Evolutionary conservation across 106 monocot genomes (phyloP), one percentile per base, ranked within the genome.

Genomic region (Xerophyta viscosa): DNA sequence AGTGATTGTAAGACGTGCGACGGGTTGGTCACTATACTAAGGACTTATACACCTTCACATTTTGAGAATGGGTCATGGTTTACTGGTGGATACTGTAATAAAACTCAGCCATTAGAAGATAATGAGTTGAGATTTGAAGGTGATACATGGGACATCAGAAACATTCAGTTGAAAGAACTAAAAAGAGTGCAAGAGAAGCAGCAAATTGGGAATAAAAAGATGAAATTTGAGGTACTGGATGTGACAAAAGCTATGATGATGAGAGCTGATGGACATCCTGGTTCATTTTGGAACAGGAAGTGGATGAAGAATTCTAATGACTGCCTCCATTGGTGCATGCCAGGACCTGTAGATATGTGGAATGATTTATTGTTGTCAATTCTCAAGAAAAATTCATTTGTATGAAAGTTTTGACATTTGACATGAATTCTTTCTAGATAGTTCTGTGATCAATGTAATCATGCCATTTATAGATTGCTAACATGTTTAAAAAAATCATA

Each of bases 21-120:
- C 4, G 48, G 41, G n/a, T 20, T 73, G 20, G 25, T 71, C 6
- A 71, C 79, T 4, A n/a, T 89, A 14, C 1, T 89, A 13, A 66
- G 88, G 65, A 80, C 88, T 0, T 83, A 60, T 61, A 73, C 88
- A 0, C 61, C 73, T 0, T 30, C 68, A 6, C 88, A 89, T 48
- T 89, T 89, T 24, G 80, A 84, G 61, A 29, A 69, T 20, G 81
- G 81, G 0, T 64, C 58, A 8, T 82, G 81, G 81, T 61, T 68
- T 29, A 67, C 13, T 18, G 81, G 72, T 14, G 81, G 81, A 0
- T 67, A 76, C 37, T 82, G 81, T 36, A 82, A 82, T 11, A 67
- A 66, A 56, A 77, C 76, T 21, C 49, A 47, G 33, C 76, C 64
- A 1, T 46, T 76, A 50, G 45, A 46, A 27, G 76, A 68, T 23